These are phyloP conservation scores for Rhododendron mucronatum DNA, from an alignment of 148 eudicot genomes.

Conservation along the genomic window DNA sequence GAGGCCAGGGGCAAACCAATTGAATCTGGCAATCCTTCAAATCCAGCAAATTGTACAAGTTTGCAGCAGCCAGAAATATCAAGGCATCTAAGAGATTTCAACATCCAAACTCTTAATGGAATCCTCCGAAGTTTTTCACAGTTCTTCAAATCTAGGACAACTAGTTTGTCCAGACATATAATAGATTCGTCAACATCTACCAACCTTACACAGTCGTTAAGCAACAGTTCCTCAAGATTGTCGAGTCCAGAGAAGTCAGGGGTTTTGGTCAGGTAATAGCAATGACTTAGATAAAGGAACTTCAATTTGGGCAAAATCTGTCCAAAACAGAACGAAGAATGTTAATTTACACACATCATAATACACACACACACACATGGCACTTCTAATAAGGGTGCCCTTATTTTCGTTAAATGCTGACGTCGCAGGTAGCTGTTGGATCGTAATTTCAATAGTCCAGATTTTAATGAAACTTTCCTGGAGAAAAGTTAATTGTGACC, in stretches of 20 bases:
- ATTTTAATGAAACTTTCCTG: too few relatives aligned
- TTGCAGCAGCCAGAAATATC: background rate
- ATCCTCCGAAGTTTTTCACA: background rate
- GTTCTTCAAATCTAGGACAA: background rate
- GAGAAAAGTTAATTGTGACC: too few relatives aligned
- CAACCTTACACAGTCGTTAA: slow-evolving; percentile 5
- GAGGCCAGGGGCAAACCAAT: too few relatives aligned
- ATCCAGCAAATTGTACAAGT: background rate
- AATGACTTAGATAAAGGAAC: slow-evolving; percentile 7
- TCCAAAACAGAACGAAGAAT: background rate
- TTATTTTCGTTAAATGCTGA: too few relatives aligned
- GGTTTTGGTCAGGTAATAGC: background rate
- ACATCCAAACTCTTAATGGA: background rate
- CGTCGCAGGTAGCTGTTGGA: too few relatives aligned
- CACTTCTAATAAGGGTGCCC: too few relatives aligned
- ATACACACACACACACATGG: too few relatives aligned
- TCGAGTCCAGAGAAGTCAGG: slow-evolving; percentile 10
- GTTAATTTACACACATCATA: too few relatives aligned
- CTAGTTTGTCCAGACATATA: background rate
- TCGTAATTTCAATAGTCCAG: too few relatives aligned
- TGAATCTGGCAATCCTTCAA: too few relatives aligned
- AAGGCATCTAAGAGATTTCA: background rate
- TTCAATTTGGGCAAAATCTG: slow-evolving; percentile 8
- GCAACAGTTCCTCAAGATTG: slow-evolving; percentile 8
- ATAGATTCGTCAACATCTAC: slow-evolving; percentile 5